Evolutionary conservation across 108 stramenopile species (phyloP).

Genomic region (Nannochloropsis granulata): DNA sequence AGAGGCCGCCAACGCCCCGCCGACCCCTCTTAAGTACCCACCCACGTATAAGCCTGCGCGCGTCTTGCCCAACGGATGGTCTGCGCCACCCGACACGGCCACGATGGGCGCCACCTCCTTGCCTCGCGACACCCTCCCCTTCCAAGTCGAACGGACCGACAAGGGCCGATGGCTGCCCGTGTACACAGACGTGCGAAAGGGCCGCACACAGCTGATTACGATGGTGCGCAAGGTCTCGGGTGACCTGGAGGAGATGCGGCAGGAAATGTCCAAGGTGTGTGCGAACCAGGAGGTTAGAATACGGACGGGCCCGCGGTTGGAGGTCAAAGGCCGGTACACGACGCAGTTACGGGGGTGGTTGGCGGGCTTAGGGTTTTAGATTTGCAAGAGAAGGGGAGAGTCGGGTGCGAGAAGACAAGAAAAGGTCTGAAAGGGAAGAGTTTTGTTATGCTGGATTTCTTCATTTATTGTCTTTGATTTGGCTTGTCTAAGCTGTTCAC

Average conservation of each 20-base stretch:
- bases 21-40: not conserved
- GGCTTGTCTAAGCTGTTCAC: too few relatives aligned
- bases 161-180: not conserved
- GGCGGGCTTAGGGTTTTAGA: not conserved
- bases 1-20: not conserved
- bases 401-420: not conserved
- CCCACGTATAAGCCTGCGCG: not conserved
- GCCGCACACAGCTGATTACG: slow-evolving; percentile 8
- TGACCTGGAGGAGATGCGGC: not conserved
- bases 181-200: slow-evolving; percentile 6
- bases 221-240: not conserved
- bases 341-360: not conserved
- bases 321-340: not conserved
- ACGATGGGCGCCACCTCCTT: not conserved
- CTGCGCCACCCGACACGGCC: not conserved
- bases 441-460: too few relatives aligned
- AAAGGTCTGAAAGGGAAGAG: too few relatives aligned
- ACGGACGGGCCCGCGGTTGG: not conserved
- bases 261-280: slow-evolving; percentile 8
- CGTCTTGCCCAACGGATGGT: not conserved
- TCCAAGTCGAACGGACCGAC: slow-evolving; percentile 1
- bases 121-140: not conserved
- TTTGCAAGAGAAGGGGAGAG: too few relatives aligned
- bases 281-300: not conserved
- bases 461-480: too few relatives aligned